Percentiles rank a stretch among this genome's conserved stretches.
These are phyloP conservation scores for Cryptococcus sp. DNA, from an alignment of 1,284 basidiomycete genomes.

Conservation along the genomic window DNA sequence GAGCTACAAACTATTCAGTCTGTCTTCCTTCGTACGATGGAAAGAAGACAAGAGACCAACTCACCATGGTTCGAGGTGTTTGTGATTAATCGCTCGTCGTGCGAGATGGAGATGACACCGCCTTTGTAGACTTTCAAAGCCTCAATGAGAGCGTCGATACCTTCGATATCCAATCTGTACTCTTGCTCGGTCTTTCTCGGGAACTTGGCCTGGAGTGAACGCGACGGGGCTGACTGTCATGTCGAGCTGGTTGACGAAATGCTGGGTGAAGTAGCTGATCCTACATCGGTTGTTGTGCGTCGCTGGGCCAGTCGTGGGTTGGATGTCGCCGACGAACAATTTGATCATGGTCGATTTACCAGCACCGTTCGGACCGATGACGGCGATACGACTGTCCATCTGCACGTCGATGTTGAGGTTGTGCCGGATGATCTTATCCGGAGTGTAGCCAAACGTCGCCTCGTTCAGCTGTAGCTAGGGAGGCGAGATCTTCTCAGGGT, in stretches of 20 bases:
- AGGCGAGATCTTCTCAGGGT: constrained; percentile 93
- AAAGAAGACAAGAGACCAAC: no score
- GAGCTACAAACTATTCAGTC: constrained; percentile 27
- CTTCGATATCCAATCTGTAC: constrained; percentile 95
- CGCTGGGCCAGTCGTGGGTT: constrained; percentile 76
- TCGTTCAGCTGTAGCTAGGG: constrained; percentile 93
- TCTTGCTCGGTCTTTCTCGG: constrained; percentile 97
- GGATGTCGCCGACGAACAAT: constrained; percentile 85
- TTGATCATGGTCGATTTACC: constrained; percentile 71
- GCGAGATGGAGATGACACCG: constrained; percentile 76
- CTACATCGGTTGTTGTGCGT: constrained; percentile 88
- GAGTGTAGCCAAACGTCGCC: constrained; percentile 86
- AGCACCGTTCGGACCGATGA: constrained; percentile 72
- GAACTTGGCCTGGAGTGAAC: constrained; percentile 85
- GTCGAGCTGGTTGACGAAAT: constrained; percentile 92
- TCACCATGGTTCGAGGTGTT: constrained; percentile 58
- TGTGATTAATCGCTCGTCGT: constrained; percentile 92
- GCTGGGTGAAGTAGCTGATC: constrained; percentile 94
- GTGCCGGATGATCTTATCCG: constrained; percentile 77
- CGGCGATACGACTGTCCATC: constrained; percentile 83
- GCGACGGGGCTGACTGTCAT: constrained; percentile 84
- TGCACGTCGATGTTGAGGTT: constrained; percentile 87
- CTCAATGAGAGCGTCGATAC: constrained; percentile 91
- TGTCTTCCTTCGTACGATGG: no score
- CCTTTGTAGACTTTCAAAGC: constrained; percentile 91